A percentile compares a stretch with the other conserved stretches of the same genome.
These are phyloP conservation scores for Daldinia loculata DNA, from an alignment of 495 filamentous ascomycete species.

Conservation along the genomic window DNA sequence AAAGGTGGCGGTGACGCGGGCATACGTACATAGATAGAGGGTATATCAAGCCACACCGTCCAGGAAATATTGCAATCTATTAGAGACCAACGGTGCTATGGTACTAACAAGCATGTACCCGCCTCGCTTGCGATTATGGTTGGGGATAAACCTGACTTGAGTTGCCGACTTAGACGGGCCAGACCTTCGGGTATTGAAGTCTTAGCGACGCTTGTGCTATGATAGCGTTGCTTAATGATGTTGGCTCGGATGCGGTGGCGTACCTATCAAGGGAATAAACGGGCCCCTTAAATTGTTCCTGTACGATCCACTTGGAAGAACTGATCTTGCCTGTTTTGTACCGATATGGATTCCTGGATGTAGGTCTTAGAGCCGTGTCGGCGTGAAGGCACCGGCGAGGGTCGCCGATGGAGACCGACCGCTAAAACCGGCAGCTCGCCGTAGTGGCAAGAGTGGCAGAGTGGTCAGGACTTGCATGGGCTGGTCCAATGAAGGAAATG, in stretches of 20 bases:
- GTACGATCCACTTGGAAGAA: slow-evolving; percentile 21
- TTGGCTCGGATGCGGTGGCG: slow-evolving; percentile 28
- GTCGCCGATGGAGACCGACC: slow-evolving; percentile 41
- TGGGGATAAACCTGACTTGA: slow-evolving; percentile 10
- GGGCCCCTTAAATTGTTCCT: slow-evolving; percentile 22
- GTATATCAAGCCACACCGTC: slow-evolving; percentile 35
- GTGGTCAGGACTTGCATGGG: slow-evolving; percentile 14
- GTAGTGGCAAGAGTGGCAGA: slow-evolving; percentile 12
- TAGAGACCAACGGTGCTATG: slow-evolving; percentile 2
- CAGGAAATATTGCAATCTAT: slow-evolving; percentile 7
- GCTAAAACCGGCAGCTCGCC: slow-evolving; percentile 44
- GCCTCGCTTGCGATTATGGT: slow-evolving; percentile 14
- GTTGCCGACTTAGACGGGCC: slow-evolving; percentile 16
- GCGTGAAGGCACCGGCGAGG: slow-evolving; percentile 32
- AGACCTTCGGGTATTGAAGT: slow-evolving; percentile 13
- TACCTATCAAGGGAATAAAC: slow-evolving; percentile 20
- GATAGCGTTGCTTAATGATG: slow-evolving; percentile 18
- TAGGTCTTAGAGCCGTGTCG: slow-evolving; percentile 38
- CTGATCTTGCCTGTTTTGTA: slow-evolving; percentile 26
- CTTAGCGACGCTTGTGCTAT: slow-evolving; percentile 24
- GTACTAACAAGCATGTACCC: slow-evolving; percentile 9
- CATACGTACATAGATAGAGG: slow-evolving; percentile 7
- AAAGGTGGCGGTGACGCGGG: slow-evolving; percentile 14
- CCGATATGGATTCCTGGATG: slow-evolving; percentile 19
- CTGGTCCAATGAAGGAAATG: slow-evolving; percentile 20